Base-by-base conservation (phyloP, 73 alveolate genomes). In the Tetrahymena borealis region DNA sequence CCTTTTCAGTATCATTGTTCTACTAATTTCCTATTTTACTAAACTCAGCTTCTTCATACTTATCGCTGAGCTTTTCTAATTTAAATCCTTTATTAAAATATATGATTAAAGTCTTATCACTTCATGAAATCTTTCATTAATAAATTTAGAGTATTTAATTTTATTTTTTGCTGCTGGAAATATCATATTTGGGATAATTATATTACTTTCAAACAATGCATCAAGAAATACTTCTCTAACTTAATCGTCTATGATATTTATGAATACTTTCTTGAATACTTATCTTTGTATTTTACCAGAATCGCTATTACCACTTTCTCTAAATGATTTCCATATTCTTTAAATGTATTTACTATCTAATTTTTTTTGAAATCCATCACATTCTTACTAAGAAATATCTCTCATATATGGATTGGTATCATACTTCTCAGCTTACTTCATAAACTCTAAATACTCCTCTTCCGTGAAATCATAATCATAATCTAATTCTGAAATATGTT, bases 1-100 rank as follows among this genome's bases (percentile, higher is more conserved):
- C 91, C 78, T 93, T 93, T 39, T 93, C 95, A 79, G 90, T 93
- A 93, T 93, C 95, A 18, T 39, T 78, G 40, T 93, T 35, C 35
- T 79, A 93, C 78, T 79, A 38, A 33, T 43, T 79, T 0, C 78
- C 93, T 92, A 91, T 79, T 33, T 60, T 93, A 40, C 91, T 92
- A 85, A 93, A 93, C 32, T 85, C 77, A 39, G 90, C 39, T 35
- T 93, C 78, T 32, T 93, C 95, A 85, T 33, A 93, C 41, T 79
- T 79, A 16, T 60, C 77, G 32, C 78, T 60, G 8, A 93, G 77
- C 40, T 93, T 93, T 39, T 93, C 90, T 13, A 91, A 85, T 93
- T 90, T 85, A 37, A 93, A 85, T 90, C 95, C 90, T 85, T n/a
- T n/a, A n/a, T n/a, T n/a, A n/a, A n/a, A n/a, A n/a, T n/a, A n/a